Evolutionary conservation across 1,139 yeast species (phyloP), one percentile per base, ranked within the genome.

Genomic region (Yamadazyma dushanensis): DNA sequence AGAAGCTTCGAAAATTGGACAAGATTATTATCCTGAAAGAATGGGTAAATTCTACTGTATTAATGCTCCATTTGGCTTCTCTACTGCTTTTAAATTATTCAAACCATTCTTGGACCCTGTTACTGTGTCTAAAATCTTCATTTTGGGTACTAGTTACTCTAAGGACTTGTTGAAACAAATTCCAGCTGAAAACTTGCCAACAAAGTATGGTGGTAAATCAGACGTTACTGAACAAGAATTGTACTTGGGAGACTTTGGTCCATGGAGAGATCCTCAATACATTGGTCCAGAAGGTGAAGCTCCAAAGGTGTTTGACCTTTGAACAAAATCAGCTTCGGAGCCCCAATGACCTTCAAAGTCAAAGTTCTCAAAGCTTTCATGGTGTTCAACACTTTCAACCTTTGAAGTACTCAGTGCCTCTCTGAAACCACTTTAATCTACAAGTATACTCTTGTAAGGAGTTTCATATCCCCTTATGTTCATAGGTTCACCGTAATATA

Each of bases 11-110:
- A 70, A 76, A 53, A 88, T 92, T 56, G 97, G 97, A 45, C 98
- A 92, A 69, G 88, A 92, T 70, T 92, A 85, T 65, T 92, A 92
- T 62, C 98, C 98, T n/a, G 98, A 92, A 72, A 84, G 98, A 66
- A 90, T 92, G 97, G 97, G 98, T 55, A 89, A 88, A 65, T 92
- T 92, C 59, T 92, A 88, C 67, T 71, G 90, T 55, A 87, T 92
- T 66, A 92, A 92, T 59, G 96, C 98, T 2, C 98, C 98, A 44
- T 92, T 89, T 61, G 98, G 98, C 4, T 92, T 92, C 66, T 81
- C 96, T 26, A 83, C 97, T 32, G 97, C 95, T 25, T 92, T 92
- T 74, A 79, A 79, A 59, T 60, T 90, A 43, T 87, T 92, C 69
- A 89, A 88, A 69, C 92, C 95, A 41, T 90, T 92, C 66, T 76